phyloP scores from a whole-genome alignment of 2,329 filamentous ascomycete genomes.

The Clonostachys sp. region DNA sequence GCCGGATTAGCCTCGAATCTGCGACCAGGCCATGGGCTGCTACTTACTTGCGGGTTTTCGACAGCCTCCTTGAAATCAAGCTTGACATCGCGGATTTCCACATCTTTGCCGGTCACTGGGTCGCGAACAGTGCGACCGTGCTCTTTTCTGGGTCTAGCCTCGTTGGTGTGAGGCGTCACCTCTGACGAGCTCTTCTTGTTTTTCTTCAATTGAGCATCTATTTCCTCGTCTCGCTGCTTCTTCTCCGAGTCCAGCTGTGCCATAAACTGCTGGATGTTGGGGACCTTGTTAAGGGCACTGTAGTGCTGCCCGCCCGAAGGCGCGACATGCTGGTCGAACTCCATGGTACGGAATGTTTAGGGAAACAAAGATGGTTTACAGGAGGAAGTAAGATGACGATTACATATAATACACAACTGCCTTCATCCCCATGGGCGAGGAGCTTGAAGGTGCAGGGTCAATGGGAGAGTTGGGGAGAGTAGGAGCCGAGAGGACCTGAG shows the following conservation, averaged over 20 bases:
- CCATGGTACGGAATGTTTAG: constrained; percentile 16
- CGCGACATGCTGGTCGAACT: constrained; percentile 29
- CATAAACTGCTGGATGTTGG: constrained; percentile 82
- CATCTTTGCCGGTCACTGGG: constrained; percentile 80
- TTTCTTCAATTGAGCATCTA: constrained; percentile 53
- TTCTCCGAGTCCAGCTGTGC: constrained; percentile 76
- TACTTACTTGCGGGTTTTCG: constrained; percentile 62
- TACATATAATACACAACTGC: too few relatives aligned
- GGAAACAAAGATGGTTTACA: too few relatives aligned
- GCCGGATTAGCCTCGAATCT: neutral
- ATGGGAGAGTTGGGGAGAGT: too few relatives aligned
- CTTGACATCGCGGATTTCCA: constrained; percentile 80
- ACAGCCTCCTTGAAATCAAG: constrained; percentile 64
- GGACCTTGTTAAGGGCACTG: constrained; percentile 77
- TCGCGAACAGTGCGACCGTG: constrained; percentile 74
- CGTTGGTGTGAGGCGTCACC: constrained; percentile 35
- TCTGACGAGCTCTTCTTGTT: constrained; percentile 26
- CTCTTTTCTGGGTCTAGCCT: constrained; percentile 26
- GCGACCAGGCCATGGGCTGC: neutral
- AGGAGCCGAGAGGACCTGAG: too few relatives aligned
- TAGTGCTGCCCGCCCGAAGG: constrained; percentile 63
- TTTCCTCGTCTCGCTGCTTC: constrained; percentile 64
- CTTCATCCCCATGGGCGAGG: too few relatives aligned
- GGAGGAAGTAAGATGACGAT: too few relatives aligned
- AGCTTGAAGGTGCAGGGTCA: too few relatives aligned